Evolutionary conservation across 257 asterid species (phyloP).

Genomic region (Gentiana macrophylla): DNA sequence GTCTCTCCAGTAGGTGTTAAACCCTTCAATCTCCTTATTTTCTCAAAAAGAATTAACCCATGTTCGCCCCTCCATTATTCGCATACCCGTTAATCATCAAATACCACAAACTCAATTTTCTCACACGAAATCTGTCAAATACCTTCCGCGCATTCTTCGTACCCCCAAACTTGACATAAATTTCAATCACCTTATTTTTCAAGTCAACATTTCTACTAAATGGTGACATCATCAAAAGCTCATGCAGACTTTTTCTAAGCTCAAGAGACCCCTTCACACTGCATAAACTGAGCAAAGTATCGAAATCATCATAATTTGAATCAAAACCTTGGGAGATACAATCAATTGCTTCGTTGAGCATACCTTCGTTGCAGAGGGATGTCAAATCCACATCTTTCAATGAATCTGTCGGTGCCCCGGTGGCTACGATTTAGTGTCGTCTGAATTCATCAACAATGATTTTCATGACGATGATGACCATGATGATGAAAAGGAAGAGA

Average conservation of each 20-base stretch:
- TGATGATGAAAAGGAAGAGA: no score
- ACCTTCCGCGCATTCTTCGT: constrained; percentile 25
- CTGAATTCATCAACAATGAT: no score
- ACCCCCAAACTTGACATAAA: constrained; percentile 20
- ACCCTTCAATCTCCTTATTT: constrained; percentile 19
- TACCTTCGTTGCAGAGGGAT: constrained; percentile 25
- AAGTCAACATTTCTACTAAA: constrained; percentile 22
- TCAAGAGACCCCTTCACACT: constrained; percentile 17
- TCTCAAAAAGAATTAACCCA: constrained; percentile 29
- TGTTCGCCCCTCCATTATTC: constrained; percentile 23
- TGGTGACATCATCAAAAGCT: constrained; percentile 18
- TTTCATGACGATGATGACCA: no score
- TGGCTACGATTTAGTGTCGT: no score
- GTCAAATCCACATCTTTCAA: constrained; percentile 10
- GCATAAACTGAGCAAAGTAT: constrained; percentile 14
- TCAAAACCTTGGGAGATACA: constrained; percentile 18
- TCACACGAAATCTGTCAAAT: constrained; percentile 24
- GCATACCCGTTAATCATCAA: constrained; percentile 31
- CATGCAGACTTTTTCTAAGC: constrained; percentile 24
- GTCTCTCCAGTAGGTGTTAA: constrained; percentile 25
- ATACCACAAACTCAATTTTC: constrained; percentile 17
- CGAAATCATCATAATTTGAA: constrained; percentile 14
- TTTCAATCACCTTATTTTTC: constrained; percentile 19
- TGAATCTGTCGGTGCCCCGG: neutral
- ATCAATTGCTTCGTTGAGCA: constrained; percentile 22